Base-by-base conservation (phyloP, 495 filamentous ascomycete species). In the Parathielavia appendiculata region DNA sequence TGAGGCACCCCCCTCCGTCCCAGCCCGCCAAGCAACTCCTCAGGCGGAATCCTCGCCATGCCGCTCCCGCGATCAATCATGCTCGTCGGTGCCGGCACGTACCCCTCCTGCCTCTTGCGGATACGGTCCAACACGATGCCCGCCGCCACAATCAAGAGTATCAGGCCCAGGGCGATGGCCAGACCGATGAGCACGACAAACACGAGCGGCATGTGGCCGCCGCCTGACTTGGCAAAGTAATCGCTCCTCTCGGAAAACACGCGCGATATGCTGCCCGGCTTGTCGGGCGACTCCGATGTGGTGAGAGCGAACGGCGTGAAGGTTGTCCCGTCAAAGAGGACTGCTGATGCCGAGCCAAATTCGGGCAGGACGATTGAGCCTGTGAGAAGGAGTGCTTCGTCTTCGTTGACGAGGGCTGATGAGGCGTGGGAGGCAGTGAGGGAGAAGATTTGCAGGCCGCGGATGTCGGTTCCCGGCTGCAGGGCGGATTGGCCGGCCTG, bases 161-260 rank as follows among this genome's bases (percentile, higher is more conserved):
- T 89, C 58, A 92, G 82, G 48, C 79, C 91, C 9, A 97, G 82
- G 0, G 93, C 86, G 59, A 93, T 89, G 47, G 87, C 95, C 55
- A 99, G 86, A n/a, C 85, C 87, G 47, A 99, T 92, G 34, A 99
- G 80, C 16, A 97, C 88, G 34, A 97, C 81, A 61, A 95, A 92
- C 38, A 90, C 95, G 58, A 88, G 79, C 11, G 90, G 88, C 59
- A 93, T 81, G 80, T 66, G 54, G 55, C 70, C 65, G 57, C 64
- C 58, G 39, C 52, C 54, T 6, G 26, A 30, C 59, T 64, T 55
- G 60, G 63, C 62, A 70, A 91, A 92, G 58, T 82, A 83, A 63
- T 87, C 84, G 52, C 83, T 68, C 22, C 86, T 84, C 71, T 91
- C 78, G 13, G 89, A 86, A 66, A 97, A 91, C 51, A 96, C 69